Conservation (phyloP, 1,284 basidiomycete genomes). For the Moesziomyces antarcticus region DNA sequence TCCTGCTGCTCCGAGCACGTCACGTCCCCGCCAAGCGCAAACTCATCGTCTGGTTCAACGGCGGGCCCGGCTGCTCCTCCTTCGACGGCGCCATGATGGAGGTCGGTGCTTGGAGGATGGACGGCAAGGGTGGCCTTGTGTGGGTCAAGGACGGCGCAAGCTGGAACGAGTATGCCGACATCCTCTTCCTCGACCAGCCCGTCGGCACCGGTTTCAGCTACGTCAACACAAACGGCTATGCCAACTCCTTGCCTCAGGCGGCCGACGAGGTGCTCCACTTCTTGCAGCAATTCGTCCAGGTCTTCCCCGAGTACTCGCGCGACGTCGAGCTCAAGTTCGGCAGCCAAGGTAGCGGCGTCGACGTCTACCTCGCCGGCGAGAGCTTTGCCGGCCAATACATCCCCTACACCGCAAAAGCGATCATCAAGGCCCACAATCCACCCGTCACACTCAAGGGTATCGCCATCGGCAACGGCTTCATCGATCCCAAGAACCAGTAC, state of each 20-base stretch:
- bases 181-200: conserved; percentile 97
- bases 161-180: conserved; percentile 98
- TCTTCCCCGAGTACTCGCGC: conserved; percentile 85
- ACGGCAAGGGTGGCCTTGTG: conserved; percentile 81
- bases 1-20: conserved; percentile 88
- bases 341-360: conserved; percentile 76
- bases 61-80: conserved; percentile 93
- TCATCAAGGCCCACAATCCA: conserved; percentile 76
- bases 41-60: conserved; percentile 96
- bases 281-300: conserved; percentile 83
- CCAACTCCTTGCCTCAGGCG: conserved; percentile 77
- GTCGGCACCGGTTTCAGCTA: conserved; percentile 95
- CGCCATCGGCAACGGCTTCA: conserved; percentile 98
- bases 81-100: conserved; percentile 99
- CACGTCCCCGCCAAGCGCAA: conserved; percentile 86
- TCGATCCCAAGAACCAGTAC: conserved; percentile 88
- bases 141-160: conserved; percentile 79
- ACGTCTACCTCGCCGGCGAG: conserved; percentile 67
- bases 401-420: conserved; percentile 76
- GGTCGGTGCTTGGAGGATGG: conserved; percentile 83
- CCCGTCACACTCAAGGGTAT: conserved; percentile 77
- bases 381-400: conserved; percentile 59
- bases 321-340: conserved; percentile 42
- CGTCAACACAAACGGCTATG: conserved; percentile 83
- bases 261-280: conserved; percentile 84